Evolutionary conservation across 2,329 filamentous ascomycete species (phyloP), one percentile per base, ranked within the genome.

Genomic region (Aspergillus transmontanensis): DNA sequence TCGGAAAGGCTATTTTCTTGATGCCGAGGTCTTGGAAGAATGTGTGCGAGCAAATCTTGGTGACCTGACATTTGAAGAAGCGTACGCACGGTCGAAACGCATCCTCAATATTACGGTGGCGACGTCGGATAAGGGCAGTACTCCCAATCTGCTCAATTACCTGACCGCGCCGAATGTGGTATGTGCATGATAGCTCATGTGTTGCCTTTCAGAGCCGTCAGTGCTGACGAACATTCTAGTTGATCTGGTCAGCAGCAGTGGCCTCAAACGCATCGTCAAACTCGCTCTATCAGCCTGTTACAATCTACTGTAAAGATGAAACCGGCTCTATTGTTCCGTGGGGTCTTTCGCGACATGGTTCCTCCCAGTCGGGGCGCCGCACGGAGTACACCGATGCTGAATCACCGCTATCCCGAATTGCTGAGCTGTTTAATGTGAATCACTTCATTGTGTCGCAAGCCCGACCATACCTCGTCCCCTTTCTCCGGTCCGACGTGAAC

Each of bases 371-470:
- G 50, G 91, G 89, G 85, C 88, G 88, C 6, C 84, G 87, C 63
- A 84, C 86, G 23, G 86, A 85, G 7, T 89, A 90, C 75, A 84
- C 84, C 48, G 89, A 91, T 65, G 87, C 87, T 48, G 89, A 88
- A 67, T 88, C 86, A 0, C 88, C 88, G 0, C 84, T 95, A 1
- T 84, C 87, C 59, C 87, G 92, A 45, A 89, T 95, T 34, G 87
- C 90, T 7, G 90, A 94, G 78, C 86, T 94, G 12, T 95, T 95
- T 84, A 96, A 96, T 75, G 92, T 96, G 59, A 96, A 97, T 74
- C 94, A 97, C 81, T 97, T 96, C 79, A 93, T 98, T 67, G 89
- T 98, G 68, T 95, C 91, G 68, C 94, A 97, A 80, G 93, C 94
- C 0, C 86, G 94, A 3, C 94, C 94, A 0, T 97, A 96, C 76